phyloP scores from a whole-genome alignment of 768 basidiomycete genomes.

The Kwoniella mangroviensis region DNA sequence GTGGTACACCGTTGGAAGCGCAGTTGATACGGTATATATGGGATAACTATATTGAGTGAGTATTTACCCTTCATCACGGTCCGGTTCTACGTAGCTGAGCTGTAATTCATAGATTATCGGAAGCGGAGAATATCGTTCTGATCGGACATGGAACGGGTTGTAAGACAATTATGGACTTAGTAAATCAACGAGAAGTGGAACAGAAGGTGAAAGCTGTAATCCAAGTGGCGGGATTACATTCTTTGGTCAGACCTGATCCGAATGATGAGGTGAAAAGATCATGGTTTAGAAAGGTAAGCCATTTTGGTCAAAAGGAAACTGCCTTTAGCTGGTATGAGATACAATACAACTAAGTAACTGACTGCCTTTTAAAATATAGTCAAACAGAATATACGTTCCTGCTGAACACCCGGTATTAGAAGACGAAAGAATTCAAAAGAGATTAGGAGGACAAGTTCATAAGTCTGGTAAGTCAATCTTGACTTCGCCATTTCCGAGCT shows the following conservation, averaged over 20 bases:
- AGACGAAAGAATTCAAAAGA: conserved; percentile 62
- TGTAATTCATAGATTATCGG: conserved; percentile 66
- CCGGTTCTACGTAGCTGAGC: neutral
- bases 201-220: conserved; percentile 72
- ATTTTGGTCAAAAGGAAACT: too few relatives aligned
- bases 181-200: conserved; percentile 70
- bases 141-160: conserved; percentile 89
- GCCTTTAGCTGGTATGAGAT: too few relatives aligned
- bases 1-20: conserved; percentile 45
- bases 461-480: conserved; percentile 65
- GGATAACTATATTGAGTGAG: conserved; percentile 95
- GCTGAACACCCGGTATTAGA: conserved; percentile 62
- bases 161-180: conserved; percentile 72
- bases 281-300: conserved; percentile 78
- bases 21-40: conserved; percentile 82
- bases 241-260: conserved; percentile 51
- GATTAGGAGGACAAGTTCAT: conserved; percentile 68
- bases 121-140: conserved; percentile 73
- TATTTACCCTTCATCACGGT: conserved; percentile 18
- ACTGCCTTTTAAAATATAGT: conserved; percentile 18
- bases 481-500: too few relatives aligned
- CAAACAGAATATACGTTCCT: conserved; percentile 64
- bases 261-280: conserved; percentile 65
- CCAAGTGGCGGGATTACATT: conserved; percentile 72
- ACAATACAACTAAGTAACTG: too few relatives aligned